Percentiles rank a stretch among this genome's conserved stretches.
These are phyloP conservation scores for Rhododendron simsii DNA, from an alignment of 148 eudicot genomes.

Conservation along the genomic window DNA sequence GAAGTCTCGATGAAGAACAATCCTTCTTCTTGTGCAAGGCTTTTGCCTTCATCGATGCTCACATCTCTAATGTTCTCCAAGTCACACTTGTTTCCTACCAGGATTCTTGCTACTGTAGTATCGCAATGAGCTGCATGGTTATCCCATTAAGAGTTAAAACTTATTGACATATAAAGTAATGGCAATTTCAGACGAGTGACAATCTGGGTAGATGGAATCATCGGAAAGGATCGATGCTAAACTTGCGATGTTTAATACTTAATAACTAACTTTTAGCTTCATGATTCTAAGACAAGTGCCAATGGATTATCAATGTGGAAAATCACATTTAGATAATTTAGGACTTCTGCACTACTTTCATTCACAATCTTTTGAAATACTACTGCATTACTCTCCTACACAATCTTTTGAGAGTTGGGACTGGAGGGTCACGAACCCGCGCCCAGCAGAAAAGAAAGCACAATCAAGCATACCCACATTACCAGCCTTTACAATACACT, in stretches of 20 bases:
- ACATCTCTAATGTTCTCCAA: constrained; percentile 62
- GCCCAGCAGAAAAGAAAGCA: background rate
- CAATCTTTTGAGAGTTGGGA: background rate
- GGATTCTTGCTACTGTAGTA: constrained; percentile 62
- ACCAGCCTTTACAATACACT: background rate
- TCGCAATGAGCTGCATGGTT: constrained; percentile 68
- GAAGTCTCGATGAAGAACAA: constrained; percentile 88
- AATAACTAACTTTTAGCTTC: background rate
- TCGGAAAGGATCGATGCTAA: background rate
- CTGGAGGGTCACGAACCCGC: background rate
- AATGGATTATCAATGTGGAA: background rate
- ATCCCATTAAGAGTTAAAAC: background rate
- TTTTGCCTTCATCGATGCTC: constrained; percentile 58
- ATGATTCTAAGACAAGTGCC: background rate
- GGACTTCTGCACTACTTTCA: background rate
- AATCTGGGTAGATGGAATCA: background rate
- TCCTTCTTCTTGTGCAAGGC: constrained; percentile 64
- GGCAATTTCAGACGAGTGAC: background rate
- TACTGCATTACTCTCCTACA: background rate
- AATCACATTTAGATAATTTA: background rate
- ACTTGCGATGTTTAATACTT: background rate
- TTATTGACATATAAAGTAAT: background rate
- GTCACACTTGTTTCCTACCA: constrained; percentile 81
- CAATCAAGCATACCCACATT: background rate
- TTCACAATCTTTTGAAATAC: background rate